Conservation (phyloP, 176 grass and related monocot genomes). For the Guadua angustifolia region DNA sequence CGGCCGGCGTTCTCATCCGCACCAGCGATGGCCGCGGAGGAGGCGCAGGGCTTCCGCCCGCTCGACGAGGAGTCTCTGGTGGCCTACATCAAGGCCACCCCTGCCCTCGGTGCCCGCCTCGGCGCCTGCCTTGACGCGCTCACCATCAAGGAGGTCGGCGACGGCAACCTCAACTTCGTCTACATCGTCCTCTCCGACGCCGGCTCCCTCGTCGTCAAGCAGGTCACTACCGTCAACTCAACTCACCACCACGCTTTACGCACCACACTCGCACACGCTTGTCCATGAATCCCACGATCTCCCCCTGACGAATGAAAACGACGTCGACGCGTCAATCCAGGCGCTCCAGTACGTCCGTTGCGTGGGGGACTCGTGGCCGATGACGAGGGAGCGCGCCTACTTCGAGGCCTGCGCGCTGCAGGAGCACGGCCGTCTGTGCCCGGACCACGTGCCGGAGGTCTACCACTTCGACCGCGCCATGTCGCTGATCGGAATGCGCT, state of each 20-base stretch:
- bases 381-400: constrained; percentile 90
- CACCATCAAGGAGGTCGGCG: constrained; percentile 81
- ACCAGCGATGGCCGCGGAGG: constrained; percentile 38
- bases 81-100: constrained; percentile 82
- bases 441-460: constrained; percentile 80
- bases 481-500: constrained; percentile 91
- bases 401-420: constrained; percentile 74
- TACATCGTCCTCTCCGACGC: constrained; percentile 71
- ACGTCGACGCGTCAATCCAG: constrained; percentile 36
- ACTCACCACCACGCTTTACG: neutral
- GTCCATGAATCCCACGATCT: neutral
- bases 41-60: constrained; percentile 52
- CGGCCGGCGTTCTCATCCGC: too few relatives aligned
- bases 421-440: constrained; percentile 72
- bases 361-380: constrained; percentile 81
- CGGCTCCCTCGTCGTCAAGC: constrained; percentile 89
- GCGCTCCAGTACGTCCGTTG: constrained; percentile 86
- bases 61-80: constrained; percentile 76
- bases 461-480: constrained; percentile 89
- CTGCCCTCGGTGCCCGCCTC: constrained; percentile 58
- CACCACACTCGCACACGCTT: neutral
- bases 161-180: constrained; percentile 99
- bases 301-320: neutral
- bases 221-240: constrained; percentile 38
- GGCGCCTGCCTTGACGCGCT: constrained; percentile 54